These are phyloP conservation scores for Sporormia fimetaria DNA, from an alignment of 495 filamentous ascomycete genomes.

Conservation along the genomic window DNA sequence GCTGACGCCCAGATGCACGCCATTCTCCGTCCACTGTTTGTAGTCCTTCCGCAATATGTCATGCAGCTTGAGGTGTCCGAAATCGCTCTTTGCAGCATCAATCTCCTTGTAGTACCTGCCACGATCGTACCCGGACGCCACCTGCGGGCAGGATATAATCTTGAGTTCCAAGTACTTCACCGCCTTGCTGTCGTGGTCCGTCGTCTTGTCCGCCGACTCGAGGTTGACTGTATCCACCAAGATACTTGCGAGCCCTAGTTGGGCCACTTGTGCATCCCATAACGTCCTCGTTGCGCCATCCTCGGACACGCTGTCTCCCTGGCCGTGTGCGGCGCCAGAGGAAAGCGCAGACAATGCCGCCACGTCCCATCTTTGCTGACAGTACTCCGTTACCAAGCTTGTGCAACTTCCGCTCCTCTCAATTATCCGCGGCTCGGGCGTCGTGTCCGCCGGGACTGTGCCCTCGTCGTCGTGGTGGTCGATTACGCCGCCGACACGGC, in stretches of 20 bases:
- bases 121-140: constrained; percentile 40
- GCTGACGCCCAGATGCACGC: constrained; percentile 58
- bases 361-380: constrained; percentile 44
- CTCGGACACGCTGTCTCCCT: constrained; percentile 20
- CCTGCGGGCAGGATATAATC: constrained; percentile 34
- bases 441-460: constrained; percentile 40
- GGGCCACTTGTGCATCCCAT: constrained; percentile 54
- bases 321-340: constrained; percentile 29
- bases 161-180: constrained; percentile 51
- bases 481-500: constrained; percentile 58
- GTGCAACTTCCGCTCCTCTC: constrained; percentile 63
- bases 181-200: constrained; percentile 53
- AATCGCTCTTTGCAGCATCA: constrained; percentile 55
- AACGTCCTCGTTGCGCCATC: constrained; percentile 26
- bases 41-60: constrained; percentile 86
- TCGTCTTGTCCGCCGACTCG: constrained; percentile 56
- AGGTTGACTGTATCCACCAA: constrained; percentile 79
- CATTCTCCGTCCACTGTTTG: constrained; percentile 68
- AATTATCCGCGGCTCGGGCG: constrained; percentile 49
- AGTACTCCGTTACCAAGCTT: constrained; percentile 61
- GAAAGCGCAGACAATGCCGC: constrained; percentile 27
- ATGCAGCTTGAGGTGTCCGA: constrained; percentile 51
- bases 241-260: constrained; percentile 67
- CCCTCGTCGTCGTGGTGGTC: constrained; percentile 87
- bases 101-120: constrained; percentile 52